A percentile compares a stretch with the other conserved stretches of the same genome.
Evolutionary conservation across 768 basidiomycete species (phyloP).

Genomic region (Mycena rebaudengoi): DNA sequence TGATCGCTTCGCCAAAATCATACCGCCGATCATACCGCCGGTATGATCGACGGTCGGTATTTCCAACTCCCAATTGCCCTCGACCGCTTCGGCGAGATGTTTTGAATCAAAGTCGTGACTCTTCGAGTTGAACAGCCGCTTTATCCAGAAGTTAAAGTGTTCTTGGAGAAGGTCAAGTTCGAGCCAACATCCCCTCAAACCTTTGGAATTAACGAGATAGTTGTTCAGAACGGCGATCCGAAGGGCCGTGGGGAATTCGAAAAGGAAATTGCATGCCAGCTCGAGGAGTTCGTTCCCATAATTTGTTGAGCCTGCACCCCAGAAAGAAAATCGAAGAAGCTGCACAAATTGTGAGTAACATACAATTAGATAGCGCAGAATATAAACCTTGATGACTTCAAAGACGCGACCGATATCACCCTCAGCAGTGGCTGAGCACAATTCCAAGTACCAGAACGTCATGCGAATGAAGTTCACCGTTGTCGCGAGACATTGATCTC

Average conservation of each 20-base stretch:
- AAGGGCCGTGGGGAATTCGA: constrained; percentile 17
- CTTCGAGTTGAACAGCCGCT: constrained; percentile 16
- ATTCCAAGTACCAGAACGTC: constrained; percentile 11
- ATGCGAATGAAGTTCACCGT: constrained; percentile 1
- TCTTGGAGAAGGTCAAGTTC: constrained; percentile 29
- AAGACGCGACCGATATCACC: constrained; percentile 13
- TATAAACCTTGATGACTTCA: not conserved
- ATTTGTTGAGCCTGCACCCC: constrained; percentile 26
- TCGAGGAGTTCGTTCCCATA: constrained; percentile 31
- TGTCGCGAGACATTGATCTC: not conserved
- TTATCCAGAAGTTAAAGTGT: constrained; percentile 27
- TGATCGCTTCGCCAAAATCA: too few species aligned
- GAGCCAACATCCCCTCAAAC: constrained; percentile 14
- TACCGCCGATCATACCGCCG: too few species aligned
- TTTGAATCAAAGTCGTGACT: constrained; percentile 15
- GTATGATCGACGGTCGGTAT: too few species aligned
- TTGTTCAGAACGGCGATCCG: constrained; percentile 18
- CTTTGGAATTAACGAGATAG: constrained; percentile 25
- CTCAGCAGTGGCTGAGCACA: constrained; percentile 5
- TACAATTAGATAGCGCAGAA: not conserved
- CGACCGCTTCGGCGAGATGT: constrained; percentile 6
- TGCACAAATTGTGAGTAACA: not conserved
- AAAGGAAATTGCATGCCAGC: constrained; percentile 27
- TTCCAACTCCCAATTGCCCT: too few species aligned
- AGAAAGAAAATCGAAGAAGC: constrained; percentile 24